Evolutionary conservation across 169 alveolate genomes (phyloP).

Genomic region (Hammondia hammondi): DNA sequence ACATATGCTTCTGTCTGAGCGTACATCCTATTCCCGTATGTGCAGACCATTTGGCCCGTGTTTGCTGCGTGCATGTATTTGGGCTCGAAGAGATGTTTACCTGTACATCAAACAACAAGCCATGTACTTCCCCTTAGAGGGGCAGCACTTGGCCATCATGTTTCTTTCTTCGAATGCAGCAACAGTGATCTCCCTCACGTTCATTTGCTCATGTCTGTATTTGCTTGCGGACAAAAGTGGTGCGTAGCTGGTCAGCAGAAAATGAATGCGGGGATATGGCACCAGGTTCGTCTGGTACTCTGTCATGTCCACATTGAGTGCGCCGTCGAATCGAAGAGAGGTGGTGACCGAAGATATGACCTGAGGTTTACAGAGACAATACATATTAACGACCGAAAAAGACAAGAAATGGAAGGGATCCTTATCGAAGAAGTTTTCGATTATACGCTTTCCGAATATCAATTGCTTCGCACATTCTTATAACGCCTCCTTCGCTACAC

Average conservation of each 20-base stretch:
- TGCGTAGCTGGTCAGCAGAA: slow-evolving; percentile 92
- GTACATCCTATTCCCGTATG: too few species aligned
- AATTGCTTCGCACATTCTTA: too few species aligned
- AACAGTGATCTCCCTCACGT: slow-evolving; percentile 97
- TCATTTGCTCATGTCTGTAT: slow-evolving; percentile 97
- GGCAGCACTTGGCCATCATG: slow-evolving; percentile 98
- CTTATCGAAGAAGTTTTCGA: too few species aligned
- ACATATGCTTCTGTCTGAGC: too few species aligned
- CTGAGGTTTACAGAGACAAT: background rate
- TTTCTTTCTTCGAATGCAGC: slow-evolving; percentile 97
- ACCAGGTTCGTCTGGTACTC: slow-evolving; percentile 98
- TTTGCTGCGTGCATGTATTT: too few species aligned
- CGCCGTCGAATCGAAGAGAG: slow-evolving; percentile 97
- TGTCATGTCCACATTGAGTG: slow-evolving; percentile 96
- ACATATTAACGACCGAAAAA: too few species aligned
- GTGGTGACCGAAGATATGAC: slow-evolving; percentile 93
- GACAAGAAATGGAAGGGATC: too few species aligned
- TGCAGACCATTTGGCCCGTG: too few species aligned
- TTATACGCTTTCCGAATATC: too few species aligned
- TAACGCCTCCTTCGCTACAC: too few species aligned
- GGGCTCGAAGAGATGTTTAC: background rate
- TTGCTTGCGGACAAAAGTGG: slow-evolving; percentile 98
- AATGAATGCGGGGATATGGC: slow-evolving; percentile 98
- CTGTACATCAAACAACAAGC: slow-evolving; percentile 94
- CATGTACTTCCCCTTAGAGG: slow-evolving; percentile 97